These are phyloP conservation scores for Cyberlindnera galapagoensis DNA, from an alignment of 805 yeast species.

Conservation along the genomic window DNA sequence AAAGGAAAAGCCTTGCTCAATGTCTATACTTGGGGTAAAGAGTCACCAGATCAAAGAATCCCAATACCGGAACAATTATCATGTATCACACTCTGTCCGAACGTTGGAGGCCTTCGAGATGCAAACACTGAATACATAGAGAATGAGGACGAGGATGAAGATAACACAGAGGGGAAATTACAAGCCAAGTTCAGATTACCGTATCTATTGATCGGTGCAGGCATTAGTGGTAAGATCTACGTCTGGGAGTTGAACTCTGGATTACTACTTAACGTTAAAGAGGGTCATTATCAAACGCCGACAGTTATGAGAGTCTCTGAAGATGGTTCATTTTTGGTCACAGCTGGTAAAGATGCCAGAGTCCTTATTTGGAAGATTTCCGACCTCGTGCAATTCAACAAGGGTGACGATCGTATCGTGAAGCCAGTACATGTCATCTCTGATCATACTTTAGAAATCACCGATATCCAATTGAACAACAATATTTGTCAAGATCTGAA, in stretches of 20 bases:
- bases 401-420: slow-evolving; percentile 28
- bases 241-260: slow-evolving; percentile 87
- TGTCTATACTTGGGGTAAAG: slow-evolving; percentile 65
- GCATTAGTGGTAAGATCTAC: slow-evolving; percentile 68
- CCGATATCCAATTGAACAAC: slow-evolving; percentile 38
- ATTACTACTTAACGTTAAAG: slow-evolving; percentile 58
- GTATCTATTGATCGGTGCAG: slow-evolving; percentile 68
- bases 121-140: slow-evolving; percentile 23
- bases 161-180: slow-evolving; percentile 17
- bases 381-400: slow-evolving; percentile 43
- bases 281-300: slow-evolving; percentile 79
- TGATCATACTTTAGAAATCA: slow-evolving; percentile 47
- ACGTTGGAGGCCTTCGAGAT: slow-evolving; percentile 10
- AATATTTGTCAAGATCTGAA: slow-evolving; percentile 55
- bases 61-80: slow-evolving; percentile 78
- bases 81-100: slow-evolving; percentile 43
- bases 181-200: slow-evolving; percentile 43
- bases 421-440: slow-evolving; percentile 56
- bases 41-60: slow-evolving; percentile 67
- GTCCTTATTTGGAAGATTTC: slow-evolving; percentile 64
- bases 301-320: slow-evolving; percentile 50
- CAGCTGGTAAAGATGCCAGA: slow-evolving; percentile 81
- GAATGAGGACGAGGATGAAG: slow-evolving; percentile 13
- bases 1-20: slow-evolving; percentile 68
- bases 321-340: slow-evolving; percentile 60